Evolutionary conservation across 2,329 filamentous ascomycete species (phyloP).

Genomic region (Annulohypoxylon truncatum): DNA sequence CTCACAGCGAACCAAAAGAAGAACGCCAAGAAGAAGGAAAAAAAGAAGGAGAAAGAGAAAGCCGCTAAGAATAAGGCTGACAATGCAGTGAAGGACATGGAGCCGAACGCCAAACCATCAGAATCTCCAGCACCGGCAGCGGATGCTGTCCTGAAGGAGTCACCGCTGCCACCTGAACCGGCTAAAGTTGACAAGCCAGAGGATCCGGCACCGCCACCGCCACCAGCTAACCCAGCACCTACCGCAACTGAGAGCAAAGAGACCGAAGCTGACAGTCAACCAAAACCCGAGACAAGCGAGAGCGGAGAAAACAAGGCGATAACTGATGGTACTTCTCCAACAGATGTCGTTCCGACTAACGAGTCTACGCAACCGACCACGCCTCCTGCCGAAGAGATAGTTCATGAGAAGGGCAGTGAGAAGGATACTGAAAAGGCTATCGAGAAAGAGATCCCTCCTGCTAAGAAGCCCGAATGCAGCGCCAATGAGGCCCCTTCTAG

Average conservation of each 20-base stretch:
- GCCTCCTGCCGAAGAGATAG: not conserved
- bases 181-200: constrained; percentile 14
- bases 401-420: not conserved
- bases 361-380: constrained; percentile 23
- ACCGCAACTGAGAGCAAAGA: constrained; percentile 22
- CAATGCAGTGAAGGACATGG: constrained; percentile 33
- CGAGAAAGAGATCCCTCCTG: not conserved
- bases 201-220: constrained; percentile 7
- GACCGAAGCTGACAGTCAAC: constrained; percentile 17
- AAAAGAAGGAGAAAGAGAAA: constrained; percentile 22
- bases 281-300: constrained; percentile 22
- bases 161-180: constrained; percentile 1
- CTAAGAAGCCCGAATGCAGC: not conserved
- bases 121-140: constrained; percentile 8
- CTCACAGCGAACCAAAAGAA: constrained; percentile 30
- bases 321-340: constrained; percentile 10
- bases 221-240: not conserved
- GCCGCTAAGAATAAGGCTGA: constrained; percentile 30
- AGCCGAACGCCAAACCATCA: constrained; percentile 20
- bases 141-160: constrained; percentile 7
- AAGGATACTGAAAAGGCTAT: not conserved
- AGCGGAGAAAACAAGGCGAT: constrained; percentile 23
- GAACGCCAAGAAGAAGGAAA: constrained; percentile 32
- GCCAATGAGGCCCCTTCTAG: not conserved
- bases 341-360: constrained; percentile 10